Base-by-base conservation (phyloP, 441 rosid genomes). In the Croton laevigatus region DNA sequence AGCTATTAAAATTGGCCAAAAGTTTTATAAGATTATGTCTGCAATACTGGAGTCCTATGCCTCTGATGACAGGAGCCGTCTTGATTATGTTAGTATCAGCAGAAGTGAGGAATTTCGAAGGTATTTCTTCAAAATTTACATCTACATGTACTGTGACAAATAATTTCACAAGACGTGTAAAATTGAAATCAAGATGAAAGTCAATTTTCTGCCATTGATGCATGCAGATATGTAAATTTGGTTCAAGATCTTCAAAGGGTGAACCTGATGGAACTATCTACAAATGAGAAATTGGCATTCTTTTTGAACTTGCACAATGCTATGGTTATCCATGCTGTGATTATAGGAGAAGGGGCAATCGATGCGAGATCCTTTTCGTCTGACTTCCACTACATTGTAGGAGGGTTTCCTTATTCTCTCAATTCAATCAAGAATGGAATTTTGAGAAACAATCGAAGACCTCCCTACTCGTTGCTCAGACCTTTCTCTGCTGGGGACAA, bases 71-170 rank as follows among this genome's bases (percentile, higher is more conserved):
- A 78, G 89, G 75, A 27, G 69, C 65, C 84, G 73, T 76, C 76
- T 94, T 52, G 84, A 94, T 68, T 94, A 91, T 73, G 61, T 42
- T 36, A 78, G 65, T 76, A 86, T 94, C 70, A 87, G 84, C 76
- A 84, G 69, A 73, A 86, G 96, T 54, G 97, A 91, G 73, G 97
- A 94, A 73, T 94, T 94, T 63, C 80, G 98, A 49, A 94, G 98
- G 98, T 94, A 81, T 44, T 51, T 12, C 16, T 48, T 48, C 19
- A 4, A 13, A 13, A 40, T 6, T 40, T 40, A 40, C 8, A 40
- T 40, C 10, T 40, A 40, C 44, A 6, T 40, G 44, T 9, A 40
- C 1, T 40, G 44, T 40, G 10, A 40, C 10, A 40, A 40, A 40
- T 40, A 40, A 40, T 40, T 40, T 40, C 8, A 1, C 10, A 40